These are phyloP conservation scores for Podospora conica DNA, from an alignment of 495 filamentous ascomycete genomes.

Conservation along the genomic window DNA sequence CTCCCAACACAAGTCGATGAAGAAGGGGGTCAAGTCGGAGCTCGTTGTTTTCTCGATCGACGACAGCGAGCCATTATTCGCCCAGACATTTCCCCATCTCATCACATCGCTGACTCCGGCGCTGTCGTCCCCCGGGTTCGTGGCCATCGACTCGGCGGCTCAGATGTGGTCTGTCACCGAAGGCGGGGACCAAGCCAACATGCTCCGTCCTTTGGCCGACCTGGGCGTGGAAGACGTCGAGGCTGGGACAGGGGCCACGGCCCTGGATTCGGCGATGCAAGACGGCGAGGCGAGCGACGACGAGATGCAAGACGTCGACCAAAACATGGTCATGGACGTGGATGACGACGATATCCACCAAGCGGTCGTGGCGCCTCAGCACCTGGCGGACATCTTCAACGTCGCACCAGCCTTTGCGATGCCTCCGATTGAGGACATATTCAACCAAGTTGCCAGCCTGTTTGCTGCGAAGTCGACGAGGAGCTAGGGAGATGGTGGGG, in stretches of 20 bases:
- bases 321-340: conserved; percentile 32
- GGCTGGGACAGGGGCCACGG: conserved; percentile 14
- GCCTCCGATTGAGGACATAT: conserved; percentile 71
- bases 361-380: conserved; percentile 55
- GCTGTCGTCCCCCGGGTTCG: conserved; percentile 51
- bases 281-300: conserved; percentile 47
- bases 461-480: conserved; percentile 44
- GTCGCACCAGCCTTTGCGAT: conserved; percentile 66
- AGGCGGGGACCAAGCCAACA: conserved; percentile 39
- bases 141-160: conserved; percentile 53
- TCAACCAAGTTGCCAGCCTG: conserved; percentile 62
- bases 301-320: conserved; percentile 33
- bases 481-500: neutral
- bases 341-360: conserved; percentile 36
- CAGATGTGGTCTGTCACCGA: conserved; percentile 51
- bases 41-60: conserved; percentile 53
- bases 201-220: conserved; percentile 45
- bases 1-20: conserved; percentile 19
- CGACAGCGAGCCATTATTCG: conserved; percentile 42
- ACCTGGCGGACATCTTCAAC: conserved; percentile 68
- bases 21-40: conserved; percentile 34
- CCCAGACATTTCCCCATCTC: conserved; percentile 38
- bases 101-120: conserved; percentile 51
- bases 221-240: conserved; percentile 32
- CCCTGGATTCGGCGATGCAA: conserved; percentile 22